These are phyloP conservation scores for Iberis pinnata DNA, from an alignment of 345 rosid species.

Conservation along the genomic window DNA sequence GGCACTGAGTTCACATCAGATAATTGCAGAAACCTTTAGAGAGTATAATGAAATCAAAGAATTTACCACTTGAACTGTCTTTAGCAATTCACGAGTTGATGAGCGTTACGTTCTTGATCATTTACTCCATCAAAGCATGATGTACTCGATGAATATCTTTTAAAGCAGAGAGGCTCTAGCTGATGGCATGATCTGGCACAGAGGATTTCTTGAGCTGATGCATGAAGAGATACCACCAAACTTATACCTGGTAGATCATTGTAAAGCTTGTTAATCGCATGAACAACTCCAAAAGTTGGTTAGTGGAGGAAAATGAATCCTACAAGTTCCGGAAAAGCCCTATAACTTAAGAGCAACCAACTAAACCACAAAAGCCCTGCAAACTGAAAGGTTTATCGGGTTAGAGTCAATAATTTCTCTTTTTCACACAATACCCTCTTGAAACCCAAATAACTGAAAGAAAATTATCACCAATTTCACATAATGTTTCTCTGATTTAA, in stretches of 20 bases:
- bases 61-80: conserved; percentile 78
- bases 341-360: too few species aligned
- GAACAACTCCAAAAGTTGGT: conserved; percentile 55
- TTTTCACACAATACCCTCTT: not conserved
- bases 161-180: conserved; percentile 95
- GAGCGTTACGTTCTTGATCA: conserved; percentile 81
- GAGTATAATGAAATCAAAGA: not conserved
- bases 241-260: conserved; percentile 83
- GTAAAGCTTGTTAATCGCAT: conserved; percentile 87
- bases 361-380: too few species aligned
- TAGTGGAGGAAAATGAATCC: not conserved
- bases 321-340: not conserved
- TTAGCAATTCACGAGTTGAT: conserved; percentile 67
- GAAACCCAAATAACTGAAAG: not conserved
- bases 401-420: not conserved
- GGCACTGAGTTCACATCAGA: conserved; percentile 13
- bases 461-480: not conserved
- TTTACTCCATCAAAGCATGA: conserved; percentile 94
- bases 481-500: not conserved
- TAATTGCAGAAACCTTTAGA: not conserved
- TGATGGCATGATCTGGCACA: conserved; percentile 97
- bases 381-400: not conserved
- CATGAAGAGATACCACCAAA: conserved; percentile 95
- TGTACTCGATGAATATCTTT: conserved; percentile 84
- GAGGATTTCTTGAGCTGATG: conserved; percentile 91